Base-by-base conservation (phyloP, 129 eudicot genomes). In the Flaveria trinervia region DNA sequence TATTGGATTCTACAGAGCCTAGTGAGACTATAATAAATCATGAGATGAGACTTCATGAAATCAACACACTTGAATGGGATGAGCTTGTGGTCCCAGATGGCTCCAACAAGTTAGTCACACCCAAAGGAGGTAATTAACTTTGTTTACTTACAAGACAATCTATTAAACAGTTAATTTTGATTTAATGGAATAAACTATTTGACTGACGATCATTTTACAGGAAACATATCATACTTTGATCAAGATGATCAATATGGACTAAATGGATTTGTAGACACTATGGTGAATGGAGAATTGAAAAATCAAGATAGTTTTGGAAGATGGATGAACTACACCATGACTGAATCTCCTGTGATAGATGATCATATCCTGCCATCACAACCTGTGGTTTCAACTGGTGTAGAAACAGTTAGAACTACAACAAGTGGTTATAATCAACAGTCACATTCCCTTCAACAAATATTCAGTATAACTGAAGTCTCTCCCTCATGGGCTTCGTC, bases 31-130 rank as follows among this genome's bases (percentile, higher is more conserved):
- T 91, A 49, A 71, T 81, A 75, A 83, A 79, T 80, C 90, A 94
- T 83, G 86, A 85, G 76, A 81, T 83, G 86, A 89, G 80, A 80
- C 93, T 94, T 71, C 98, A 81, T 73, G 98, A 91, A 87, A 84
- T 94, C 30, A 91, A 94, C 82, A 91, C 96, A n/a, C 96, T 91
- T 72, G 98, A 89, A 17, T 94, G 98, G 98, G 97, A 94, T 77
- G 97, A 94, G 68, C 98, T 94, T 80, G 80, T 94, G 71, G 84
- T 75, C 77, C 86, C 87, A 23, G 86, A 77, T 83, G 96, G 83
- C 81, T 56, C 86, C 70, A 81, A 83, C 72, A 83, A 79, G 51
- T 61, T 52, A 77, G 80, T 33, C 59, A 44, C 80, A 18, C 77
- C 81, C 18, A 86, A 79, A 73, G 83, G 79, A 89, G 97, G 97